Evolutionary conservation across 2,329 filamentous ascomycete genomes (phyloP).

Genomic region (Zasmidium citrigriseum): DNA sequence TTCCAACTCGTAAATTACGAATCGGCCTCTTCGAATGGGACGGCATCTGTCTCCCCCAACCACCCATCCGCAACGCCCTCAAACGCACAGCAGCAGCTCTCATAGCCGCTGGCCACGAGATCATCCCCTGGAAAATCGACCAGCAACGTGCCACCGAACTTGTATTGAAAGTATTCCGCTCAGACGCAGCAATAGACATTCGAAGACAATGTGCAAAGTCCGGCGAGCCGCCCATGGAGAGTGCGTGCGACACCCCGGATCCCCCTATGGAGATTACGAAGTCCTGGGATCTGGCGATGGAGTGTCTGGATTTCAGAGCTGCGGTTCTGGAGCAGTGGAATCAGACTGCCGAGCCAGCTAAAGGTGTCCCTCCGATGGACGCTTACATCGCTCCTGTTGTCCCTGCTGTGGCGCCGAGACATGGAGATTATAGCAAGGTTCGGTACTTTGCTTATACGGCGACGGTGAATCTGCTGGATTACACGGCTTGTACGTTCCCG

Average conservation of each 20-base stretch:
- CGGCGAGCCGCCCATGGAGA: constrained; percentile 3
- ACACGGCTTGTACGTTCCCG: background rate
- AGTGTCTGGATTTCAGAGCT: background rate
- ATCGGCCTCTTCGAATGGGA: constrained; percentile 55
- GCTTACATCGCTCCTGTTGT: background rate
- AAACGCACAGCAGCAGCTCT: constrained; percentile 20
- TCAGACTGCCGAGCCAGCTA: background rate
- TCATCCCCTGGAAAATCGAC: constrained; percentile 1
- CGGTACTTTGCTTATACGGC: background rate
- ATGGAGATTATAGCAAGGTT: background rate
- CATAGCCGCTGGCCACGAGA: background rate
- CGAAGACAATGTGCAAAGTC: background rate
- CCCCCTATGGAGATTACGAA: background rate
- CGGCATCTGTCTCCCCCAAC: constrained; percentile 51
- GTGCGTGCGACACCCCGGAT: background rate
- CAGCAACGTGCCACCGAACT: background rate
- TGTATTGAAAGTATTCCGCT: background rate
- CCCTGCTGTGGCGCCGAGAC: background rate
- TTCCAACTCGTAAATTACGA: constrained; percentile 31
- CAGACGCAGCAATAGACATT: background rate
- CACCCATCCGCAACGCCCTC: constrained; percentile 50
- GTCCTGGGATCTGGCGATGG: background rate
- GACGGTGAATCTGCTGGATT: background rate
- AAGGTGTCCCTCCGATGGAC: background rate
- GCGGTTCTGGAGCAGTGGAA: background rate